These are phyloP conservation scores for Fusarium beomiforme DNA, from an alignment of 2,329 filamentous ascomycete species.

Conservation along the genomic window DNA sequence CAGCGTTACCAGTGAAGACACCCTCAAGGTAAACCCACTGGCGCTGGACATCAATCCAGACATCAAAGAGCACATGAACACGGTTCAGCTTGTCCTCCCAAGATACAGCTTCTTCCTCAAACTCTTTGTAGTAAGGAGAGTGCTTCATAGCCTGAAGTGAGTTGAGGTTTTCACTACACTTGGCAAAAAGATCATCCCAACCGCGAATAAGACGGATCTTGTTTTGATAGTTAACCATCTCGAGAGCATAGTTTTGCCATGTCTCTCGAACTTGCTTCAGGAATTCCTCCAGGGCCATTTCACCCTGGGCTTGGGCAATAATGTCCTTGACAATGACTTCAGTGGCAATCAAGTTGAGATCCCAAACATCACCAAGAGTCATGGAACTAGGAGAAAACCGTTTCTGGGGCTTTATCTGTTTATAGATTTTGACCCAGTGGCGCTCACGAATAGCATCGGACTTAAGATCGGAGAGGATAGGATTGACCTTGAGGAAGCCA, in stretches of 20 bases:
- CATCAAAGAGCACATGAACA: constrained; percentile 96
- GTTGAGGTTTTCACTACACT: constrained; percentile 97
- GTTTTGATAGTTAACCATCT: constrained; percentile 96
- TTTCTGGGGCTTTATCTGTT: constrained; percentile 90
- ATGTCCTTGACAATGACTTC: constrained; percentile 92
- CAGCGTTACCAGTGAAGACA: constrained; percentile 97
- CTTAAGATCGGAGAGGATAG: constrained; percentile 87
- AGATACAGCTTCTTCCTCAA: constrained; percentile 93
- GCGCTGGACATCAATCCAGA: constrained; percentile 99
- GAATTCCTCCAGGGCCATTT: constrained; percentile 98
- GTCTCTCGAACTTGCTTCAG: constrained; percentile 95
- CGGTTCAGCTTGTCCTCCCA: constrained; percentile 99
- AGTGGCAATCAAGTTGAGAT: constrained; percentile 87
- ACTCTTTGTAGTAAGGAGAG: constrained; percentile 99
- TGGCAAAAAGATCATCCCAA: constrained; percentile 98
- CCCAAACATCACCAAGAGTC: constrained; percentile 99
- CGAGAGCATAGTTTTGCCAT: constrained; percentile 94
- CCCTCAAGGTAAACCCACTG: constrained; percentile 99
- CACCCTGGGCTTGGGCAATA: constrained; percentile 93
- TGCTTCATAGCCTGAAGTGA: constrained; percentile 98
- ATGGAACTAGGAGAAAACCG: constrained; percentile 94
- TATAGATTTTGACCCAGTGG: constrained; percentile 98
- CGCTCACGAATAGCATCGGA: constrained; percentile 96
- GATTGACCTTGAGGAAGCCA: constrained; percentile 89
- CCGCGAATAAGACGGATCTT: constrained; percentile 97